phyloP scores from a whole-genome alignment of 2,329 filamentous ascomycete genomes.

The Raffaelea arxii region DNA sequence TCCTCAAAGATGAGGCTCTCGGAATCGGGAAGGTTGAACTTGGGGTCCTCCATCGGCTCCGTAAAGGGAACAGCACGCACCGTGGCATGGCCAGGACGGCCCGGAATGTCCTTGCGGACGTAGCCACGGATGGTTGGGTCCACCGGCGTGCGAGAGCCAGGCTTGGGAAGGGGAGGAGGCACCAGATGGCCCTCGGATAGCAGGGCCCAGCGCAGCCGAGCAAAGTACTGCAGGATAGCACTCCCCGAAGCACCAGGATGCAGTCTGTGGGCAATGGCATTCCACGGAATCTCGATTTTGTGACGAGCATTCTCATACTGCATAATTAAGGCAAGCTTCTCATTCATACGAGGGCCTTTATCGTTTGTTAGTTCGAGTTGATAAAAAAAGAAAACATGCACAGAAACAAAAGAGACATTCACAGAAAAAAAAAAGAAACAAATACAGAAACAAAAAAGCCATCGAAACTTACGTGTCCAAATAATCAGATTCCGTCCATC shows the following conservation, averaged over 20 bases:
- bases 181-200: slow-evolving; percentile 31
- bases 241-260: slow-evolving; percentile 29
- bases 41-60: slow-evolving; percentile 22
- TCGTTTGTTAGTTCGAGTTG: background rate
- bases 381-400: background rate
- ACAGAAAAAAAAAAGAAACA: background rate
- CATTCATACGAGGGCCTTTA: slow-evolving; percentile 34
- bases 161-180: slow-evolving; percentile 24
- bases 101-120: slow-evolving; percentile 18
- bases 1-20: too few species aligned
- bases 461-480: slow-evolving; percentile 31
- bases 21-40: slow-evolving; percentile 21
- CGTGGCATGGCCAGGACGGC: slow-evolving; percentile 14
- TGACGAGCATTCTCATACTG: slow-evolving; percentile 27
- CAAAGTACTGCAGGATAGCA: slow-evolving; percentile 27
- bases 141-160: slow-evolving; percentile 9
- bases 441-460: background rate
- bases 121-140: slow-evolving; percentile 23
- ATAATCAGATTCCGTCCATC: slow-evolving; percentile 28
- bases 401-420: too few species aligned
- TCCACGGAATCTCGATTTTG: slow-evolving; percentile 27
- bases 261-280: slow-evolving; percentile 28
- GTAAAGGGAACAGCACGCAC: slow-evolving; percentile 21
- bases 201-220: slow-evolving; percentile 23
- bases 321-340: slow-evolving; percentile 32